These are phyloP conservation scores for Brasenia schreberi DNA, from an alignment of 164 flowering plant species.

Conservation along the genomic window DNA sequence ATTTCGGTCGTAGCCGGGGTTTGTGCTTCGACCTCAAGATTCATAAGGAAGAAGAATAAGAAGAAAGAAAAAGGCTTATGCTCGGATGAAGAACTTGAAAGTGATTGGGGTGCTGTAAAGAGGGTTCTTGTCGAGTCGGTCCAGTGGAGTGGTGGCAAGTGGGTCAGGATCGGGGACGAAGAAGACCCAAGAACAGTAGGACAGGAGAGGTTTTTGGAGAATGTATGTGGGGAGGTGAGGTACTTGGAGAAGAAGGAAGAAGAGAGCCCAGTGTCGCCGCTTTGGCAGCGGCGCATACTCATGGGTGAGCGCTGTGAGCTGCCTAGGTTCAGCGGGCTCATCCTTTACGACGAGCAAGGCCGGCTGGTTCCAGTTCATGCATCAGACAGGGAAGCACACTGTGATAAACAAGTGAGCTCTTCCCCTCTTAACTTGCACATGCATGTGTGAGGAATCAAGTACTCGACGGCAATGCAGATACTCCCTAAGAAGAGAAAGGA, in stretches of 20 bases:
- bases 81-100: neutral
- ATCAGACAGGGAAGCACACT: conserved; percentile 1
- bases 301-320: conserved; percentile 68
- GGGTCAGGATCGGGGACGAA: conserved; percentile 22
- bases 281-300: conserved; percentile 85
- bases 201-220: conserved; percentile 9
- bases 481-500: no score
- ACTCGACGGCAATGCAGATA: no score
- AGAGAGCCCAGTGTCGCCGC: conserved; percentile 39
- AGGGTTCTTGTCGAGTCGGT: conserved; percentile 29
- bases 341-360: conserved; percentile 36
- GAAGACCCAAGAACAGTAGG: conserved; percentile 8
- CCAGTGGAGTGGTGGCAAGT: conserved; percentile 38
- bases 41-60: conserved; percentile 11
- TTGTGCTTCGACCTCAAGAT: conserved; percentile 14
- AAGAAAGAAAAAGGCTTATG: neutral
- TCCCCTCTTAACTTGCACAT: neutral
- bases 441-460: no score
- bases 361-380: conserved; percentile 23
- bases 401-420: conserved; percentile 1
- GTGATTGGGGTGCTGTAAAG: conserved; percentile 25
- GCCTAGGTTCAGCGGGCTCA: conserved; percentile 79
- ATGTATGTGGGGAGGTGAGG: conserved; percentile 11
- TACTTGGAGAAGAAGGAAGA: conserved; percentile 16
- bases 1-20: conserved; percentile 22